Percentiles rank a stretch among this genome's conserved stretches.
Conservation (phyloP, 169 alveolate species). For the Haemoproteus tartakovskyi region DNA sequence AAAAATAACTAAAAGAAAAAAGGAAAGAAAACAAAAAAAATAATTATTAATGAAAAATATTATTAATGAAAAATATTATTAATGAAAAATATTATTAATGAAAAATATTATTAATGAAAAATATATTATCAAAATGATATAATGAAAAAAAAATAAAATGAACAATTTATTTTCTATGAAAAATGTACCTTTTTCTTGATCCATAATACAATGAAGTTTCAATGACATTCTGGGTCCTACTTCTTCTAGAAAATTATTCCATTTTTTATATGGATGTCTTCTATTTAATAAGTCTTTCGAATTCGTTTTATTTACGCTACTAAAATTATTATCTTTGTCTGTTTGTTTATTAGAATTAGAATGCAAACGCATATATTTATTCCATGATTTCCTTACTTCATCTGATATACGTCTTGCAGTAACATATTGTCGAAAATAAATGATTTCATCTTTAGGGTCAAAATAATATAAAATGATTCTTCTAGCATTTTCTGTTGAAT, state of each 20-base stretch:
- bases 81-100: too few species aligned
- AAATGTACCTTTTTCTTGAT: conserved; percentile 56
- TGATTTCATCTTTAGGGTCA: conserved; percentile 31
- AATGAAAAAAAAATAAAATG: background rate
- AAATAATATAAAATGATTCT: conserved; percentile 45
- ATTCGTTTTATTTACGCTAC: conserved; percentile 40
- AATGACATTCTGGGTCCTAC: conserved; percentile 56
- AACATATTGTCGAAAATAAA: conserved; percentile 51
- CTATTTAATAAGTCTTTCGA: too few species aligned
- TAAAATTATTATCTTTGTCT: conserved; percentile 18
- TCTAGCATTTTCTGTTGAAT: conserved; percentile 13
- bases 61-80: too few species aligned
- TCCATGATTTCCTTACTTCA: background rate
- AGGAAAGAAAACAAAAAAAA: too few species aligned
- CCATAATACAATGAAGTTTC: conserved; percentile 31
- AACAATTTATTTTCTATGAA: background rate
- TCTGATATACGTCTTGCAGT: background rate
- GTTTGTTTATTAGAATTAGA: background rate
- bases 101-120: too few species aligned
- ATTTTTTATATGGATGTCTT: too few species aligned
- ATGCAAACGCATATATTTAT: too few species aligned
- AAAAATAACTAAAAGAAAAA: too few species aligned
- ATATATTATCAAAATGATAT: too few species aligned
- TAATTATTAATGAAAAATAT: too few species aligned
- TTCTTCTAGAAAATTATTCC: too few species aligned